These are phyloP conservation scores for Raffaelea ambrosiae DNA, from an alignment of 2,329 filamentous ascomycete genomes.

Conservation along the genomic window DNA sequence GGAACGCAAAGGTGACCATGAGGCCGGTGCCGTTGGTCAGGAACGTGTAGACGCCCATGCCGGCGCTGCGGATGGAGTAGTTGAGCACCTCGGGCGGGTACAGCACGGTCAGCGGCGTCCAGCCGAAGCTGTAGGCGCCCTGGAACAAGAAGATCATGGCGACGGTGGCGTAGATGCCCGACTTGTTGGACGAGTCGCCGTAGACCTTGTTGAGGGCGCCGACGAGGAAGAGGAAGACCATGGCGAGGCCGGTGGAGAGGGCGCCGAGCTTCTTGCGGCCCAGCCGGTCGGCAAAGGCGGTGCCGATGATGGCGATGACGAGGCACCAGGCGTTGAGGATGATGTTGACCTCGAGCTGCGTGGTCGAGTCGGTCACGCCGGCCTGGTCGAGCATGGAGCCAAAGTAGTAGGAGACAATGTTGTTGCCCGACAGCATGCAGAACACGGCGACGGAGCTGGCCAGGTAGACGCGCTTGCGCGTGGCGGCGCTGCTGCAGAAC, in stretches of 20 bases:
- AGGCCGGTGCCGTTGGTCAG: slow-evolving; percentile 33
- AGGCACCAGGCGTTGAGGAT: slow-evolving; percentile 9
- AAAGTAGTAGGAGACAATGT: slow-evolving; percentile 12
- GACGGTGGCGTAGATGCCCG: slow-evolving; percentile 16
- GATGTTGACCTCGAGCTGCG: slow-evolving; percentile 5
- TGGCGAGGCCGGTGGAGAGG: not conserved
- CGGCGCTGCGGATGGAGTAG: slow-evolving; percentile 29
- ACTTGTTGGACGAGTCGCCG: slow-evolving; percentile 1
- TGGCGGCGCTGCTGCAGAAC: not conserved
- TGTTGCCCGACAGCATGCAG: slow-evolving; percentile 5
- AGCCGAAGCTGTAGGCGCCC: slow-evolving; percentile 41
- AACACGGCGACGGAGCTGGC: slow-evolving; percentile 3
- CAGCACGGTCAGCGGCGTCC: slow-evolving; percentile 38
- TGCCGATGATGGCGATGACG: slow-evolving; percentile 12
- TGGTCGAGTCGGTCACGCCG: slow-evolving; percentile 10
- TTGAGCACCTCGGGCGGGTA: slow-evolving; percentile 33
- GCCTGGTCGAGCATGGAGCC: slow-evolving; percentile 1
- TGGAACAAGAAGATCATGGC: slow-evolving; percentile 48
- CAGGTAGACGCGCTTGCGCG: slow-evolving; percentile 3
- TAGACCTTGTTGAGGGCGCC: slow-evolving; percentile 2
- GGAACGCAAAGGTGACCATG: slow-evolving; percentile 34
- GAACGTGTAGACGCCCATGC: slow-evolving; percentile 33
- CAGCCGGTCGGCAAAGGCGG: slow-evolving; percentile 14
- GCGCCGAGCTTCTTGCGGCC: slow-evolving; percentile 12
- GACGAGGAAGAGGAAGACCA: slow-evolving; percentile 1